phyloP scores from a whole-genome alignment of 768 basidiomycete genomes.

The Naganishia vishniacii region DNA sequence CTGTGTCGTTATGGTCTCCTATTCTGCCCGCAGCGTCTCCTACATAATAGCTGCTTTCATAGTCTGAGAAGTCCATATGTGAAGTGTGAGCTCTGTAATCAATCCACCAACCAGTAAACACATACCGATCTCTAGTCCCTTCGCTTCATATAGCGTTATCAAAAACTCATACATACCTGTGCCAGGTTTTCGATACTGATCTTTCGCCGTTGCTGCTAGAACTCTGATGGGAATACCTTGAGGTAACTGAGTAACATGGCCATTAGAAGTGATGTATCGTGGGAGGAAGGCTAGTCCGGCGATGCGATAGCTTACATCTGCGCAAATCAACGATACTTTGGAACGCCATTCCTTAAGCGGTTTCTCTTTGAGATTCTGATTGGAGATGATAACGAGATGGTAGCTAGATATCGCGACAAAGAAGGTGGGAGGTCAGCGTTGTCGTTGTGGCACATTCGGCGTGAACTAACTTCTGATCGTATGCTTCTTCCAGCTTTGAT shows the following conservation, averaged over 20 bases:
- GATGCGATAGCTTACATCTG: conserved; percentile 46
- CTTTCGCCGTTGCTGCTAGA: conserved; percentile 69
- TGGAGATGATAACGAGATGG: conserved; percentile 64
- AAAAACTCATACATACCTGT: conserved; percentile 78
- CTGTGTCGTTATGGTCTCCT: conserved; percentile 71
- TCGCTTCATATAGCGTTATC: conserved; percentile 58
- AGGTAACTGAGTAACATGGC: conserved; percentile 54
- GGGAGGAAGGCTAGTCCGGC: conserved; percentile 31
- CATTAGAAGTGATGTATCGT: conserved; percentile 1
- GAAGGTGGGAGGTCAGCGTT: not conserved
- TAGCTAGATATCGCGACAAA: conserved; percentile 49
- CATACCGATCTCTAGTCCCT: conserved; percentile 63
- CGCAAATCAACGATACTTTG: conserved; percentile 67
- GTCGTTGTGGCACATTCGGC: not conserved
- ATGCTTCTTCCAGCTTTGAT: conserved; percentile 58
- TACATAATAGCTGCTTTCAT: conserved; percentile 65
- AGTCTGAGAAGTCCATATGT: conserved; percentile 56
- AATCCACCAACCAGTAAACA: not conserved
- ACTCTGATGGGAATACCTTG: conserved; percentile 65
- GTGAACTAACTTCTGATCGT: conserved; percentile 59
- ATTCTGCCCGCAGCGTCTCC: conserved; percentile 82
- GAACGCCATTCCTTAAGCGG: conserved; percentile 64
- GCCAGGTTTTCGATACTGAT: conserved; percentile 78
- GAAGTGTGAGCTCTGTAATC: no score
- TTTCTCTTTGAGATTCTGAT: conserved; percentile 57